phyloP scores from a whole-genome alignment of 495 filamentous ascomycete genomes.

The Cudoniella acicularis region DNA sequence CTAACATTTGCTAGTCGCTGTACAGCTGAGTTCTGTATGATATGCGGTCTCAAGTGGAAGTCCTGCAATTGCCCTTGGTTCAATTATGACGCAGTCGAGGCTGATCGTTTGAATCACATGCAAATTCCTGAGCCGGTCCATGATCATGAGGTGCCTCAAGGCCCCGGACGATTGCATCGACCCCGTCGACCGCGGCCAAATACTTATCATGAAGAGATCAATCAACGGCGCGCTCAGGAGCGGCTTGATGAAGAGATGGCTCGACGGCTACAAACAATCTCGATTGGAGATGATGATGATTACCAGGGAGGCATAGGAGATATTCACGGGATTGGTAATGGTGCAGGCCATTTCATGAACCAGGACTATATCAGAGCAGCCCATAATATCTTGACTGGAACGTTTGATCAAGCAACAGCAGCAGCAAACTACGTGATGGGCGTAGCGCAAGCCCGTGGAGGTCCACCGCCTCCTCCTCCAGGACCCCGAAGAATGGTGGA shows the following conservation, averaged over 20 bases:
- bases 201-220: slow-evolving; percentile 50
- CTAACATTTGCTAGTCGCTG: slow-evolving; percentile 53
- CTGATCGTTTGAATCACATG: slow-evolving; percentile 57
- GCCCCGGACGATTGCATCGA: background rate
- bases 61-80: slow-evolving; percentile 79
- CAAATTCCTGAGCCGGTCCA: slow-evolving; percentile 36
- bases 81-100: slow-evolving; percentile 58
- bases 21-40: slow-evolving; percentile 78
- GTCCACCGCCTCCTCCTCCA: slow-evolving; percentile 7
- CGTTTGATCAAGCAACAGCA: slow-evolving; percentile 21
- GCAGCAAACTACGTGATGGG: slow-evolving; percentile 27
- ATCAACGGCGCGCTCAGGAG: slow-evolving; percentile 50
- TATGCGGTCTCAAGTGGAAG: slow-evolving; percentile 76
- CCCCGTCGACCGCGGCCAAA: slow-evolving; percentile 34
- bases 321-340: slow-evolving; percentile 36
- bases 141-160: slow-evolving; percentile 11
- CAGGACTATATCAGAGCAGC: slow-evolving; percentile 37
- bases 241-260: slow-evolving; percentile 53
- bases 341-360: slow-evolving; percentile 40
- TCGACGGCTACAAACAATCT: slow-evolving; percentile 47
- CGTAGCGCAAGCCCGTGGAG: slow-evolving; percentile 17
- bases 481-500: slow-evolving; percentile 13
- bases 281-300: slow-evolving; percentile 36
- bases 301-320: slow-evolving; percentile 31
- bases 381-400: slow-evolving; percentile 18